These are phyloP conservation scores for Fraxinus velutina DNA, from an alignment of 305 asterid species.

Conservation along the genomic window DNA sequence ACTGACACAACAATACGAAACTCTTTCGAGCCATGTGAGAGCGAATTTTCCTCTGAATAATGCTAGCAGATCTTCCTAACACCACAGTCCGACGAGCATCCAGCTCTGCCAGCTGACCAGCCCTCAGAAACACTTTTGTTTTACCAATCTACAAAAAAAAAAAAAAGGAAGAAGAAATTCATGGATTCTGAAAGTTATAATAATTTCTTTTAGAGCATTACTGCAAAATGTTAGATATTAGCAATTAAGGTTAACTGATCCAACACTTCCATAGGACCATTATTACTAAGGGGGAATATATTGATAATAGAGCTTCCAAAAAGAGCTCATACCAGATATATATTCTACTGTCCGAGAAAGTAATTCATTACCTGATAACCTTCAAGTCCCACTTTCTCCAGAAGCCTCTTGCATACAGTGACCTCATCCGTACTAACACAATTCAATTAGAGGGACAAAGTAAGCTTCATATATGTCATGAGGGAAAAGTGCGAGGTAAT, in stretches of 20 bases:
- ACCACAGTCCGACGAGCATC: slow-evolving; percentile 85
- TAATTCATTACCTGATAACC: slow-evolving; percentile 78
- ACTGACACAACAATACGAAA: slow-evolving; percentile 54
- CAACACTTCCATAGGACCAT: background rate
- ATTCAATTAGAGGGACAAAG: slow-evolving; percentile 24
- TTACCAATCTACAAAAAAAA: slow-evolving; percentile 68
- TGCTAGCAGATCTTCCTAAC: slow-evolving; percentile 84
- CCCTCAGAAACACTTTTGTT: slow-evolving; percentile 86
- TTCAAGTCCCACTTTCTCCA: slow-evolving; percentile 90
- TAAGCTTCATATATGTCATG: slow-evolving; percentile 16
- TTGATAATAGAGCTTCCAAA: background rate
- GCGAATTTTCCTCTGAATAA: slow-evolving; percentile 82
- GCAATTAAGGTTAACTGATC: background rate
- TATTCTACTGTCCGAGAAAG: background rate
- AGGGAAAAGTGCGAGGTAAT: slow-evolving; percentile 7
- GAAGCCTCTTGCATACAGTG: slow-evolving; percentile 79
- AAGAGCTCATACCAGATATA: slow-evolving; percentile 22
- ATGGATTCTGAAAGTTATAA: background rate
- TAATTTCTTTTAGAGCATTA: background rate
- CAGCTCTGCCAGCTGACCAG: slow-evolving; percentile 95
- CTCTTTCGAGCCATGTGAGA: slow-evolving; percentile 67
- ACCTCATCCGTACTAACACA: slow-evolving; percentile 79
- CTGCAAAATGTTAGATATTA: background rate
- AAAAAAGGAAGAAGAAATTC: background rate
- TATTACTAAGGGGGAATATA: background rate